These are phyloP conservation scores for Paramecium caudatum DNA, from an alignment of 73 alveolate species.

Conservation along the genomic window DNA sequence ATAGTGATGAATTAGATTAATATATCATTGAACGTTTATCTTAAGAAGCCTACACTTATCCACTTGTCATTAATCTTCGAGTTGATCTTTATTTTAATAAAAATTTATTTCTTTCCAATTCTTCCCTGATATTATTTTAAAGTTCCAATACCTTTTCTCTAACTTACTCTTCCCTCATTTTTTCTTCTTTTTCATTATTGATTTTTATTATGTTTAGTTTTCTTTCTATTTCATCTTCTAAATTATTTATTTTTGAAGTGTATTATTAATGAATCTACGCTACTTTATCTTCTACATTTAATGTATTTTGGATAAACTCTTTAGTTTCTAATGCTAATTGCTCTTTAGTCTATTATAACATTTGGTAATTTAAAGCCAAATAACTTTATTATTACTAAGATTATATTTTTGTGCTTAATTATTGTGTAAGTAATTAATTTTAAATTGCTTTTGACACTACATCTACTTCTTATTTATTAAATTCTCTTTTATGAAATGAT, in stretches of 20 bases:
- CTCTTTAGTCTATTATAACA: slow-evolving; percentile 2
- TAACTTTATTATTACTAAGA: background rate
- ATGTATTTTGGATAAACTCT: background rate
- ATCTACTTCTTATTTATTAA: background rate
- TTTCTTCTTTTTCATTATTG: slow-evolving; percentile 12
- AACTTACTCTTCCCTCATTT: background rate
- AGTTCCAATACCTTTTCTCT: background rate
- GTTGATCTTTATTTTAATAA: background rate
- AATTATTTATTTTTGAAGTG: background rate
- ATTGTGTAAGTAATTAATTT: background rate
- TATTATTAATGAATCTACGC: background rate
- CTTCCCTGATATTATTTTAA: background rate
- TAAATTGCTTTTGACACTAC: background rate
- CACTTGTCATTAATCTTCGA: background rate
- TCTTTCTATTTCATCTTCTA: background rate
- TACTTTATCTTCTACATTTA: background rate
- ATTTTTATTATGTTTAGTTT: background rate
- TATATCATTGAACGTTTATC: background rate
- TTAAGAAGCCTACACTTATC: background rate
- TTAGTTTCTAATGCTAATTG: slow-evolving; percentile 2
- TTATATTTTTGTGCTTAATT: background rate
- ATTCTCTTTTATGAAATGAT: slow-evolving; percentile 18
- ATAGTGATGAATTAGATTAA: background rate
- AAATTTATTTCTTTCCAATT: background rate
- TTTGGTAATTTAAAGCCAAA: background rate